Evolutionary conservation across 1,284 basidiomycete genomes (phyloP).

Genomic region (Cryptococcus hybrid): DNA sequence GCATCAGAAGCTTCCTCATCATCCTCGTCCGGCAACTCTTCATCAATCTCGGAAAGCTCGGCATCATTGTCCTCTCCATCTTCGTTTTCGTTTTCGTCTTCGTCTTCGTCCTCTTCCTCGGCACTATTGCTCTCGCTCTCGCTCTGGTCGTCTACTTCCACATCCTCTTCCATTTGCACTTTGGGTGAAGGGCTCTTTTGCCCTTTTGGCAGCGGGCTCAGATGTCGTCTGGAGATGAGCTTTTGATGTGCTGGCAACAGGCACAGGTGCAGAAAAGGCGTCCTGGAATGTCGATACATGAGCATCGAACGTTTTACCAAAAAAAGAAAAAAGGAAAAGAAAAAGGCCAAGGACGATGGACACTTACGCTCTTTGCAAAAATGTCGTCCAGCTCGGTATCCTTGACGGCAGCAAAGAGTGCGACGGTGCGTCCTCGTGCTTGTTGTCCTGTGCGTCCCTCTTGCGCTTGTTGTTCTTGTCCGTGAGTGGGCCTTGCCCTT

Average conservation of each 20-base stretch:
- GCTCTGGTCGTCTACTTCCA: not conserved
- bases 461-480: slow-evolving; percentile 36
- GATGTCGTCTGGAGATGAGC: slow-evolving; percentile 1
- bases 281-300: not conserved
- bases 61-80: slow-evolving; percentile 8
- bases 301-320: not conserved
- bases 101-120: too few species aligned
- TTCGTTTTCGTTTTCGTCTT: too few species aligned
- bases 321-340: too few species aligned
- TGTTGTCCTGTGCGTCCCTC: slow-evolving; percentile 11
- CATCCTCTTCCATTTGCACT: not conserved
- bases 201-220: slow-evolving; percentile 10
- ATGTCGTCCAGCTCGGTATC: slow-evolving; percentile 48
- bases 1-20: slow-evolving; percentile 19
- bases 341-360: too few species aligned
- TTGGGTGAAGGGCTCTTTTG: slow-evolving; percentile 11
- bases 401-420: slow-evolving; percentile 28
- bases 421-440: not conserved
- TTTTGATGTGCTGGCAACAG: slow-evolving; percentile 18
- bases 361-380: slow-evolving; percentile 50
- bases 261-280: slow-evolving; percentile 17
- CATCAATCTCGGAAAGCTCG: slow-evolving; percentile 19
- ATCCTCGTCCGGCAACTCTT: slow-evolving; percentile 15
- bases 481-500: slow-evolving; percentile 9
- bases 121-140: slow-evolving; percentile 10